phyloP scores from a whole-genome alignment of 495 filamentous ascomycete genomes.

The Pseudoneurospora amorphoporcata region DNA sequence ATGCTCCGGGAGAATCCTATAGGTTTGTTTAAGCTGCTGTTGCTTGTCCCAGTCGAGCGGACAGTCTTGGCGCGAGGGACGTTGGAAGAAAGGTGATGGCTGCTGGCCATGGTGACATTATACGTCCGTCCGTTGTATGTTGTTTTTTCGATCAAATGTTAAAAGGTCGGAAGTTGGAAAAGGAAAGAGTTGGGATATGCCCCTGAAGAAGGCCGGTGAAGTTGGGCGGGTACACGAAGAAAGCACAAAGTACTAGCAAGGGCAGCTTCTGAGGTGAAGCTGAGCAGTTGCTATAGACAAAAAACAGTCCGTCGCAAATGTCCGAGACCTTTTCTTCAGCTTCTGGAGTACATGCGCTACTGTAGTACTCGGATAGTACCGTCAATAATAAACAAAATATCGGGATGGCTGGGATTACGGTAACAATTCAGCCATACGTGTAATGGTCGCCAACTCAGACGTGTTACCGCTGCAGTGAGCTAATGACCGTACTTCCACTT shows the following conservation, averaged over 20 bases:
- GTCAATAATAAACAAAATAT: not conserved
- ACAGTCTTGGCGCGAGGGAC: slow-evolving; percentile 15
- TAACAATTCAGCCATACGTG: not conserved
- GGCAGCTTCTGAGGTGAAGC: not conserved
- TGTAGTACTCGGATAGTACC: not conserved
- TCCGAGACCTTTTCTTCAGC: not conserved
- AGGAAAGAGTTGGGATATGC: not conserved
- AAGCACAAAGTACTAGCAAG: not conserved
- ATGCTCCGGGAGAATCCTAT: not conserved
- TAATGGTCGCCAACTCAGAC: not conserved
- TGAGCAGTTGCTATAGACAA: not conserved
- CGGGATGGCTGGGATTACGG: not conserved
- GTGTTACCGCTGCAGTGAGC: not conserved
- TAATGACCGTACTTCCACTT: not conserved
- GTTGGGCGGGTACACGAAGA: not conserved
- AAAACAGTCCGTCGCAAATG: not conserved
- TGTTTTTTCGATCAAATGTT: not conserved
- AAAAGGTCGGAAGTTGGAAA: not conserved
- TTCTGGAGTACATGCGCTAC: not conserved
- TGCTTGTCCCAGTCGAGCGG: slow-evolving; percentile 11
- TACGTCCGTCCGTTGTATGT: not conserved
- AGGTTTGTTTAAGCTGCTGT: slow-evolving; percentile 6
- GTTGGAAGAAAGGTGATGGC: slow-evolving; percentile 11
- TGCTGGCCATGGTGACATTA: slow-evolving; percentile 22
- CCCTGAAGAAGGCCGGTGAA: not conserved